Conservation (phyloP, 2,329 filamentous ascomycete genomes). For the Acrocalymma vagum region DNA sequence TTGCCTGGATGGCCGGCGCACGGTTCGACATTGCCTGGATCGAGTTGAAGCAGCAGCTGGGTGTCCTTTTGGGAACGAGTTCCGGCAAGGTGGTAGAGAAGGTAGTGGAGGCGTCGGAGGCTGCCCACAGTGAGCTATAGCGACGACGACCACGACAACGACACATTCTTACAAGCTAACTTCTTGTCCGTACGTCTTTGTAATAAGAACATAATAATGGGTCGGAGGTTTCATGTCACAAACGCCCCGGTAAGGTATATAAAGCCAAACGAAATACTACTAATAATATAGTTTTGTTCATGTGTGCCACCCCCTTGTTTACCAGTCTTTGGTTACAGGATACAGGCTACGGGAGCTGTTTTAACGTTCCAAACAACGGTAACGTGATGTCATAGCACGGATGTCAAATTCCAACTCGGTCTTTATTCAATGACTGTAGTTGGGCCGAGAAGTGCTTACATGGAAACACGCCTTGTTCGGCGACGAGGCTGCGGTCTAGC, state of each 20-base stretch:
- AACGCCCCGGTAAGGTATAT: no score
- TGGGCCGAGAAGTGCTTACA: constrained; percentile 97
- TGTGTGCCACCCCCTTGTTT: constrained; percentile 4
- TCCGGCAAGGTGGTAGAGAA: constrained; percentile 20
- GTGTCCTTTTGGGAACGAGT: constrained; percentile 44
- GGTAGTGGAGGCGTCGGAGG: constrained; percentile 28
- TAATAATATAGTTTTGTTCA: no score
- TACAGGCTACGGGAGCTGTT: no score
- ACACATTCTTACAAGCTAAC: no score
- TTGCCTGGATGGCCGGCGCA: constrained; percentile 82
- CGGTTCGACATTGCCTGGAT: constrained; percentile 76
- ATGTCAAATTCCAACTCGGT: constrained; percentile 99
- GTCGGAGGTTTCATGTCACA: no score
- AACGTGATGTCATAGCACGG: constrained; percentile 72
- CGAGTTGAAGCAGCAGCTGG: constrained; percentile 62
- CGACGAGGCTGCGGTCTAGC: constrained; percentile 28
- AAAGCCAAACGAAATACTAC: no score
- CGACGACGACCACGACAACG: no score
- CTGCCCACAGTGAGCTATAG: constrained; percentile 54
- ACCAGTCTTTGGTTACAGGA: no score
- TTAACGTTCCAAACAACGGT: neutral
- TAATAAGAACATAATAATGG: no score
- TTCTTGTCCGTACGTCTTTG: no score
- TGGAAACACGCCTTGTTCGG: constrained; percentile 32
- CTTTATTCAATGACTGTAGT: constrained; percentile 77